Base-by-base conservation (phyloP, 495 filamentous ascomycete genomes). In the Lophium mytilinum region DNA sequence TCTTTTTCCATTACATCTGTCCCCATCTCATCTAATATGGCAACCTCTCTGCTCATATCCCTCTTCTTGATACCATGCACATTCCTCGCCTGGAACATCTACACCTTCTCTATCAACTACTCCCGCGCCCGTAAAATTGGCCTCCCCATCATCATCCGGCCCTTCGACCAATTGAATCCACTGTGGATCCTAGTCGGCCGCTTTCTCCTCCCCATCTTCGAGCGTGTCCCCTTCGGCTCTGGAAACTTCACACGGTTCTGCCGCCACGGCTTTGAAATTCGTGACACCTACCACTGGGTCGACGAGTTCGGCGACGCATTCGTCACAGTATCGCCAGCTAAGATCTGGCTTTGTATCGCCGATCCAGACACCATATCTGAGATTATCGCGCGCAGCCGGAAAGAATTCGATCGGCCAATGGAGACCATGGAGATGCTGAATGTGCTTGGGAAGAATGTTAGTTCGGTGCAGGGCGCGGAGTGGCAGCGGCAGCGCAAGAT, bases 401-500 rank as follows among this genome's bases (percentile, higher is more conserved):
- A 45, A n/a, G 41, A 45, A 5, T 45, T 15, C 41, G 41, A 45
- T 7, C 1, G 41, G 19, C 41, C 41, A 14, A 15, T 45, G 15
- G 41, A n/a, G 41, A 45, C 41, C 1, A 17, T 45, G 10, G 41
- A n/a, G 19, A 45, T 45, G 41, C 41, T 45, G 9, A 45, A 45
- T 45, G 8, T 45, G 19, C 19, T 45, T n/a, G 12, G 41, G 41
- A 15, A 45, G 14, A 79, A 73, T 59, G 57, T 81, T 0, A 59
- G 69, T 3, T 73, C 73, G 62, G 66, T 64, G 15, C 70, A 76
- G 33, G 72, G 69, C 9, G 24, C 64, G 14, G 55, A 73, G n/a
- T 82, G 78, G 77, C 68, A 72, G 15, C 70, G 62, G 17, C 75
- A 78, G 50, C 69, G 77, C 14, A 78, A 74, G 49, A 55, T 75